Evolutionary conservation across 2,329 filamentous ascomycete species (phyloP), one percentile per base, ranked within the genome.

Genomic region (Colletotrichum spaethianum): DNA sequence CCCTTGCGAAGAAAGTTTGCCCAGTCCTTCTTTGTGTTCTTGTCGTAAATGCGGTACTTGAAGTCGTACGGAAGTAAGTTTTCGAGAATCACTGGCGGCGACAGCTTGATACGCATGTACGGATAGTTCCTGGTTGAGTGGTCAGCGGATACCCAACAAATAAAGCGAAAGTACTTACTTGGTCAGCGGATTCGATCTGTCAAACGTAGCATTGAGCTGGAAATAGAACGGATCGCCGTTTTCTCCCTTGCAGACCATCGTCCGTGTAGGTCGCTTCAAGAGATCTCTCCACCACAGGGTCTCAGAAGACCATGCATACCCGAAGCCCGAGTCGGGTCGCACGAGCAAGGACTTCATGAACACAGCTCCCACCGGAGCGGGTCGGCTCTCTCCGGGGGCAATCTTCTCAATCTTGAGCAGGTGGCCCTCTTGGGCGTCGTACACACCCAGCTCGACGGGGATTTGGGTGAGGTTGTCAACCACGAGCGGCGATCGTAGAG

Each of bases 21-120:
- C 96, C 96, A 99, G 80, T 99, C 96, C 80, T 97, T 98, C 86
- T 96, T 97, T 0, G 95, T 98, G 81, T 98, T 97, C 85, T 97
- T 98, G 85, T 99, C 96, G 79, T 98, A 99, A 67, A 99, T 98
- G 67, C 96, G 92, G 81, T 99, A 99, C 82, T 99, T 98, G 90
- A 99, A 99, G 82, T 99, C 96, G 79, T 96, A 98, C 0, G 96
- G 96, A 46, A 99, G 84, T 53, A 99, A 85, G 75, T 99, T 99
- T 81, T 99, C 96, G 5, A 99, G 88, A 61, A 98, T 96, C 18
- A 99, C 91, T 0, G 97, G 96, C 0, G 96, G 96, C 31, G 94
- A 97, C 3, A 99, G 89, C 75, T 95, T 94, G 75, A 99, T 88
- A 71, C 91, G 92, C 96, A 99, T 98, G 81, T 96, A 96, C 0